Percentiles rank a stretch among this genome's conserved stretches.
phyloP scores from a whole-genome alignment of 371 early-diverging fungal species.

The Sporodiniella umbellata region DNA sequence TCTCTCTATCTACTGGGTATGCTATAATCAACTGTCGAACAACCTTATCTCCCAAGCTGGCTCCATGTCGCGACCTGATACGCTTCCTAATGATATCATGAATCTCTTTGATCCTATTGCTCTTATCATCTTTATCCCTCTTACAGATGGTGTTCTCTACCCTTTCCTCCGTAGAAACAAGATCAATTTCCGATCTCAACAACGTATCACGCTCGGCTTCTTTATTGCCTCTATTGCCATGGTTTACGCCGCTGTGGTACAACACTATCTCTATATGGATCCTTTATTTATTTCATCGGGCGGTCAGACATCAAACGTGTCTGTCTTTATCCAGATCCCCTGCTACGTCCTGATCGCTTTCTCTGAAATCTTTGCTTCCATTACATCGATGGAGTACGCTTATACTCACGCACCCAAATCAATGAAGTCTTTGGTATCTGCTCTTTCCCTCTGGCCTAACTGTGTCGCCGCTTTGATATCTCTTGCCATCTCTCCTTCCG shows the following conservation, averaged over 20 bases:
- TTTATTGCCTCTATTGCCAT: constrained; percentile 58
- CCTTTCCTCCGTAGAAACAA: constrained; percentile 53
- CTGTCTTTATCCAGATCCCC: constrained; percentile 63
- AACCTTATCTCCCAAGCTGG: constrained; percentile 70
- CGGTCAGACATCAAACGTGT: constrained; percentile 22
- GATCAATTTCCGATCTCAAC: constrained; percentile 27
- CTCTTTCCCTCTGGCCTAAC: constrained; percentile 64
- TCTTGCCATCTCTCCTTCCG: constrained; percentile 57
- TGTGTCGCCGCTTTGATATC: constrained; percentile 64
- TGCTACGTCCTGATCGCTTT: constrained; percentile 62
- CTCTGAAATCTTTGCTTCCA: constrained; percentile 66
- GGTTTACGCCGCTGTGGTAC: constrained; percentile 63
- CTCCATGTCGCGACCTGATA: constrained; percentile 53
- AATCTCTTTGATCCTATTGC: constrained; percentile 69
- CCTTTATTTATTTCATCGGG: constrained; percentile 16
- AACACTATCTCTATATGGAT: constrained; percentile 61
- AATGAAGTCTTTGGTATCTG: constrained; percentile 68
- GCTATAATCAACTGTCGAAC: constrained; percentile 67
- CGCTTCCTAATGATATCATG: constrained; percentile 54
- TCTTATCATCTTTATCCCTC: constrained; percentile 66
- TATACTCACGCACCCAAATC: constrained; percentile 64
- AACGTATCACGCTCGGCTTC: constrained; percentile 57
- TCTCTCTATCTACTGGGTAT: constrained; percentile 74
- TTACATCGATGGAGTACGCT: constrained; percentile 72
- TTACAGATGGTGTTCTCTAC: constrained; percentile 61